These are phyloP conservation scores for Penicillium hordei DNA, from an alignment of 2,329 filamentous ascomycete species.

Conservation along the genomic window DNA sequence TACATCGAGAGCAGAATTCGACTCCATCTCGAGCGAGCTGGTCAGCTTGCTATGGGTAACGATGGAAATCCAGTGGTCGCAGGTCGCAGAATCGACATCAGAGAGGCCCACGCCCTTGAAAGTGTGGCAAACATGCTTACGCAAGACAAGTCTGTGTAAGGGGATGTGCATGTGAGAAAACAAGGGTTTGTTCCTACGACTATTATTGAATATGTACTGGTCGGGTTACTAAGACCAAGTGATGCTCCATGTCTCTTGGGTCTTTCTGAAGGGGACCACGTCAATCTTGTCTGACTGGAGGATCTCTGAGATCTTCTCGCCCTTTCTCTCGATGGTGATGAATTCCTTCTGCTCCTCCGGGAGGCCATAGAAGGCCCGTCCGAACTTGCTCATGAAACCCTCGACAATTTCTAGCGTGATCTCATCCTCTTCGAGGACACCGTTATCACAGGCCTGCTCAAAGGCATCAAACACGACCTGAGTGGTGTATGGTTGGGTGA, in stretches of 20 bases:
- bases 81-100: constrained; percentile 41
- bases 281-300: constrained; percentile 58
- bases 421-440: constrained; percentile 54
- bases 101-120: constrained; percentile 46
- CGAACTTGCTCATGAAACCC: constrained; percentile 59
- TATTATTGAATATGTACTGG: constrained; percentile 11
- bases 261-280: constrained; percentile 65
- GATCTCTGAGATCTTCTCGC: constrained; percentile 56
- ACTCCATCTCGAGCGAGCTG: constrained; percentile 67
- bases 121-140: constrained; percentile 39
- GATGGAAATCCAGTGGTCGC: constrained; percentile 37
- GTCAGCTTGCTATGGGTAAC: constrained; percentile 37
- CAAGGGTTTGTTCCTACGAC: constrained; percentile 1
- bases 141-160: constrained; percentile 21
- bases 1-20: constrained; percentile 82
- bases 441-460: constrained; percentile 55
- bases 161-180: neutral
- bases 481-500: constrained; percentile 62
- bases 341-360: constrained; percentile 48
- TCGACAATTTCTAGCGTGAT: constrained; percentile 56
- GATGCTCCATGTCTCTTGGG: constrained; percentile 52
- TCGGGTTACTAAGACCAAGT: constrained; percentile 31
- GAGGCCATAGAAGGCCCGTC: constrained; percentile 59
- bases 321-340: constrained; percentile 58
- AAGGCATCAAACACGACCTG: constrained; percentile 60